Evolutionary conservation across 148 eudicot species (phyloP).

Genomic region (Pouteria glomerata): DNA sequence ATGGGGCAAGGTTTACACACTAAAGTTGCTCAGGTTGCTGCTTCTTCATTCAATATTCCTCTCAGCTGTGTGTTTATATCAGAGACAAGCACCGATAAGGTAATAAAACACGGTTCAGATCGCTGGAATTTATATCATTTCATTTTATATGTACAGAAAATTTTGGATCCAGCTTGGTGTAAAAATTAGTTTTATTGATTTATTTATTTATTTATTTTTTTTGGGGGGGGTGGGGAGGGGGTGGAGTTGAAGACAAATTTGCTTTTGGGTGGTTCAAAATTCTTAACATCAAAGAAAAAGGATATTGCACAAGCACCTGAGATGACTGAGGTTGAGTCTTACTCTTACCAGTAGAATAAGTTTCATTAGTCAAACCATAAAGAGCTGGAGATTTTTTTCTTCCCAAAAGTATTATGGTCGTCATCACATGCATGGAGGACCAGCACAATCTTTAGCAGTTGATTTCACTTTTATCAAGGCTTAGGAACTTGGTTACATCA

Average conservation of each 20-base stretch:
- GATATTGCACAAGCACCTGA: not conserved
- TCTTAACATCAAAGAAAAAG: not conserved
- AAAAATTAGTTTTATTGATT: not conserved
- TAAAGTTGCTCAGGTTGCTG: conserved; percentile 97
- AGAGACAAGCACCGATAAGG: conserved; percentile 99
- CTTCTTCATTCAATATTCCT: conserved; percentile 81
- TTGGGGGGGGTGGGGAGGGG: not conserved
- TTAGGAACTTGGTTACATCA: not conserved
- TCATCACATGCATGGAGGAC: not conserved
- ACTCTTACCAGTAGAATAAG: not conserved
- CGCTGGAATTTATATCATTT: not conserved
- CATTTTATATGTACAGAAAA: not conserved
- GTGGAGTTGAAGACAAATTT: not conserved
- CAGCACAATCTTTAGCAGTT: not conserved
- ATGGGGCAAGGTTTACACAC: conserved; percentile 99
- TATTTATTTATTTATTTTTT: not conserved
- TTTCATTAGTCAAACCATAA: not conserved
- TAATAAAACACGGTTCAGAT: conserved; percentile 15
- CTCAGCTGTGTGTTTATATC: conserved; percentile 88
- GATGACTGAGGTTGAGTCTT: not conserved
- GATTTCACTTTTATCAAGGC: not conserved
- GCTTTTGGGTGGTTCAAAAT: not conserved
- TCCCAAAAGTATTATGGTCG: not conserved
- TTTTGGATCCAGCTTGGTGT: not conserved
- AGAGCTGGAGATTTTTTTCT: not conserved